Conservation (phyloP, 148 eudicot genomes). For the Polygonum aviculare region DNA sequence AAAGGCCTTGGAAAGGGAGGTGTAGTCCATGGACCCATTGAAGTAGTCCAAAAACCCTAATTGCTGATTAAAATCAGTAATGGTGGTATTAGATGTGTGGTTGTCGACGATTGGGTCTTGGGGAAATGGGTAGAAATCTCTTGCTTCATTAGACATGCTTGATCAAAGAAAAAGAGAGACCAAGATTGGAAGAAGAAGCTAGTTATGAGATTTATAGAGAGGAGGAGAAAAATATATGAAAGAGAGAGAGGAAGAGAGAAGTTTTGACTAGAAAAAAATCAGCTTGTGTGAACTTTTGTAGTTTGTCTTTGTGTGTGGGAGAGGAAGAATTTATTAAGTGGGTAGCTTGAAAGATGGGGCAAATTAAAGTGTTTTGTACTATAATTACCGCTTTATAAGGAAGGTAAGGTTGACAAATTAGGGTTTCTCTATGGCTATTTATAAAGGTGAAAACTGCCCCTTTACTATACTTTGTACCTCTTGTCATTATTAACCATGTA, state of each 20-base stretch:
- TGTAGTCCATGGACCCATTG: slow-evolving; percentile 10
- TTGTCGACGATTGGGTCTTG: not conserved
- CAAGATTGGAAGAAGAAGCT: not conserved
- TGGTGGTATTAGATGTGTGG: not conserved
- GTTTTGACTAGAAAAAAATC: not conserved
- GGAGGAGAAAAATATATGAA: not conserved
- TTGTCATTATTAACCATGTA: not conserved
- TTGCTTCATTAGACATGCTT: slow-evolving; percentile 13
- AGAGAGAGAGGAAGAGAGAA: not conserved
- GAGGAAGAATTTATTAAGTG: not conserved
- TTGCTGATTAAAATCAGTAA: not conserved
- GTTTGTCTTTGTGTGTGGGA: not conserved
- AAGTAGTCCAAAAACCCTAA: slow-evolving; percentile 5
- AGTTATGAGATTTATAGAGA: not conserved
- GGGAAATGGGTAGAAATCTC: slow-evolving; percentile 14
- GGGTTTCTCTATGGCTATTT: not conserved
- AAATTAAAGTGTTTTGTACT: not conserved
- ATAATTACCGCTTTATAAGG: not conserved
- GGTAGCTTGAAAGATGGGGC: slow-evolving; percentile 7
- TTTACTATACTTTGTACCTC: not conserved
- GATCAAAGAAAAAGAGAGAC: not conserved
- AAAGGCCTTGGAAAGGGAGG: not conserved
- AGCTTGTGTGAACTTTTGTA: not conserved
- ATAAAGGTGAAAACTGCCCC: not conserved
- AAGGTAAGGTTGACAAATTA: slow-evolving; percentile 12